Percentiles rank a stretch among this genome's conserved stretches.
phyloP scores from a whole-genome alignment of 1,284 basidiomycete genomes.

The Pulchroboletus neoregius region DNA sequence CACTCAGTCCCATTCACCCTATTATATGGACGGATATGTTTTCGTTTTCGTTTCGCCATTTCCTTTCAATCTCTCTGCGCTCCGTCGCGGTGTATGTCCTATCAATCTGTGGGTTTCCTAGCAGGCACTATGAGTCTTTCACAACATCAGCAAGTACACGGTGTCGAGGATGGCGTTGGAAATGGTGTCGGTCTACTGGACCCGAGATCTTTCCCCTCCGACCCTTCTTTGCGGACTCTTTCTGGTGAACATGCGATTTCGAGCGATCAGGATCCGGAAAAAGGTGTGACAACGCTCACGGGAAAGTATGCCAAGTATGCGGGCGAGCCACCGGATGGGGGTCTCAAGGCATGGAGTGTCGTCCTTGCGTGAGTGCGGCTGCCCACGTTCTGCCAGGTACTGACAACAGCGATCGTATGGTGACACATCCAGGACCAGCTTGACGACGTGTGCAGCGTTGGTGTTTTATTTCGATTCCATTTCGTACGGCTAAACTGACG shows the following conservation, averaged over 20 bases:
- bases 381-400: neutral
- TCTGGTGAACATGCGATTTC: neutral
- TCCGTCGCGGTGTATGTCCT: neutral
- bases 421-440: constrained; percentile 13
- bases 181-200: neutral
- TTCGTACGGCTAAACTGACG: constrained; percentile 7
- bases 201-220: neutral
- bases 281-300: neutral
- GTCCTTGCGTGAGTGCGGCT: constrained; percentile 39
- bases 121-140: constrained; percentile 1
- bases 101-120: neutral
- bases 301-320: constrained; percentile 27
- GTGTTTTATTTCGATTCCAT: constrained; percentile 1
- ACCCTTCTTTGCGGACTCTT: constrained; percentile 8
- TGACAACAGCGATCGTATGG: constrained; percentile 9
- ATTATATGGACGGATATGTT: neutral
- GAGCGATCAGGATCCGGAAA: constrained; percentile 13
- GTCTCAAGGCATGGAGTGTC: constrained; percentile 50
- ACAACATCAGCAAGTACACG: neutral
- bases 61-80: neutral
- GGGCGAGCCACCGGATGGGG: constrained; percentile 44
- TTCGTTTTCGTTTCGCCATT: too few relatives aligned
- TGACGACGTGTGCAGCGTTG: constrained; percentile 19
- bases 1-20: neutral
- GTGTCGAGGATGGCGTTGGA: neutral